Percentiles rank a stretch among this genome's conserved stretches.
phyloP scores from a whole-genome alignment of 73 alveolate species.

The Stentor coeruleus region DNA sequence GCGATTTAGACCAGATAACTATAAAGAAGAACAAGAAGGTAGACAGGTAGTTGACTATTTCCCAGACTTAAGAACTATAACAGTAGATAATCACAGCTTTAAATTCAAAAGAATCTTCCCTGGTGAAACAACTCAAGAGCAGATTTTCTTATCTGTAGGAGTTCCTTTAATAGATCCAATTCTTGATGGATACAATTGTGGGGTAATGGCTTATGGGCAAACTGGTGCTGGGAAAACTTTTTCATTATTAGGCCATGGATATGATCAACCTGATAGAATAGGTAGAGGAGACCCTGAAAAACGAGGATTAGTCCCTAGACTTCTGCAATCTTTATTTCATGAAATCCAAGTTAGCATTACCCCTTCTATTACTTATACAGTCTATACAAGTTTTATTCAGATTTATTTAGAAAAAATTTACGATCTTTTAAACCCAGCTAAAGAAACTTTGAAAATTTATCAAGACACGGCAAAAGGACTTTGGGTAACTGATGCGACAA shows the following conservation, averaged over 20 bases:
- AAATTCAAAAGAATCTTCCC: conserved; percentile 1
- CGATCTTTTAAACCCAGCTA: conserved; percentile 62
- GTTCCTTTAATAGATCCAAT: conserved; percentile 21
- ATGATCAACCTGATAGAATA: conserved; percentile 17
- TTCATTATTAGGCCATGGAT: conserved; percentile 35
- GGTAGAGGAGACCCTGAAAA: not conserved
- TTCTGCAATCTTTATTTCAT: conserved; percentile 74
- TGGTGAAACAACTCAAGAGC: conserved; percentile 26
- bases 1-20: conserved; percentile 27
- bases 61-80: not conserved
- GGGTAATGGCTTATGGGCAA: conserved; percentile 43
- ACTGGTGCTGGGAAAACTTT: conserved; percentile 54
- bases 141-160: conserved; percentile 4
- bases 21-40: conserved; percentile 14
- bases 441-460: conserved; percentile 28
- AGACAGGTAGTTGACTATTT: conserved; percentile 7
- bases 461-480: conserved; percentile 35
- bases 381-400: conserved; percentile 76
- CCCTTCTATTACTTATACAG: conserved; percentile 52
- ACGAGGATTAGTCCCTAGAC: conserved; percentile 86
- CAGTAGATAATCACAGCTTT: conserved; percentile 2
- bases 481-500: conserved; percentile 35
- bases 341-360: conserved; percentile 57
- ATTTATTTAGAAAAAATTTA: conserved; percentile 87
- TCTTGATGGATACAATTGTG: conserved; percentile 36